These are phyloP conservation scores for Cladosporium sp. DNA, from an alignment of 2,329 filamentous ascomycete genomes.

Conservation along the genomic window DNA sequence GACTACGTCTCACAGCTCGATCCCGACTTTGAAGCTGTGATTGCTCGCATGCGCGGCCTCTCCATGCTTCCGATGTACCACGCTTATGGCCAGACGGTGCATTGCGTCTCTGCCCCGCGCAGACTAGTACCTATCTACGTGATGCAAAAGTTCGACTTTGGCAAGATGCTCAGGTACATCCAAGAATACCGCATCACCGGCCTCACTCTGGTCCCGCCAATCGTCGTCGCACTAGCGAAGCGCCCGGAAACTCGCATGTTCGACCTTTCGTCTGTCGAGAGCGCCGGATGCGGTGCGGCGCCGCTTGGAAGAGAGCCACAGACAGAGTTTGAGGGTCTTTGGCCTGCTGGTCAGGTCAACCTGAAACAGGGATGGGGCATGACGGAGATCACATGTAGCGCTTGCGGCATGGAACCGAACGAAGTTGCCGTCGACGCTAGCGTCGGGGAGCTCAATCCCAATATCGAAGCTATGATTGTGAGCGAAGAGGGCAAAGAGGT, in stretches of 20 bases:
- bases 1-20: slow-evolving; percentile 49
- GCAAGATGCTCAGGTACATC: slow-evolving; percentile 67
- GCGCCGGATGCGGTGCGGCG: slow-evolving; percentile 66
- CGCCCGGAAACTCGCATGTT: slow-evolving; percentile 64
- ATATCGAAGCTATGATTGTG: slow-evolving; percentile 68
- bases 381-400: slow-evolving; percentile 76
- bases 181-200: slow-evolving; percentile 68
- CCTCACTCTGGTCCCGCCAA: slow-evolving; percentile 70
- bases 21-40: slow-evolving; percentile 51
- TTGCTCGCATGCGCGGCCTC: slow-evolving; percentile 49
- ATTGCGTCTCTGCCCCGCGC: slow-evolving; percentile 61
- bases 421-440: slow-evolving; percentile 43
- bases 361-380: slow-evolving; percentile 77
- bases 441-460: slow-evolving; percentile 70
- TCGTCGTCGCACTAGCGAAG: slow-evolving; percentile 72
- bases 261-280: slow-evolving; percentile 66
- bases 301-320: slow-evolving; percentile 52
- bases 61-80: slow-evolving; percentile 73
- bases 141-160: slow-evolving; percentile 76
- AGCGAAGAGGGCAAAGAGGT: slow-evolving; percentile 58
- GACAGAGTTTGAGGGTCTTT: slow-evolving; percentile 58
- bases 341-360: slow-evolving; percentile 51
- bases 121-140: slow-evolving; percentile 67
- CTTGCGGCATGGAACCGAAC: slow-evolving; percentile 63
- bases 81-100: slow-evolving; percentile 63